Conservation (phyloP, 1,139 yeast species). For the Sugiyamaella castrensis region DNA sequence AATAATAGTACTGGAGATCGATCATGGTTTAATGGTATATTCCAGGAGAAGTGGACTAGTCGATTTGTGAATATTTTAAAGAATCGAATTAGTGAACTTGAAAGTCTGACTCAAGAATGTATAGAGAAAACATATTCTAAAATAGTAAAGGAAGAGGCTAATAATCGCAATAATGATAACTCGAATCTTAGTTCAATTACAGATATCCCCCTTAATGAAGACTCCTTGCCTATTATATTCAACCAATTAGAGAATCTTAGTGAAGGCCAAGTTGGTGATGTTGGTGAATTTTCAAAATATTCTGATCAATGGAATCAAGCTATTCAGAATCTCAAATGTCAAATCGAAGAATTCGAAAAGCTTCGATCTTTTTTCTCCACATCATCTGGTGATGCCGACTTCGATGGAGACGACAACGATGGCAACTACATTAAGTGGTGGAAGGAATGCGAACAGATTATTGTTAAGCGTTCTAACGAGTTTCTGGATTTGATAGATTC, state of each 20-base stretch:
- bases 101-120: background rate
- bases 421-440: conserved; percentile 20
- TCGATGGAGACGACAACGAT: conserved; percentile 14
- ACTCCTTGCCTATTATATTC: conserved; percentile 16
- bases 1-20: no score
- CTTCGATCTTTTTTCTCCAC: conserved; percentile 13
- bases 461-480: conserved; percentile 9
- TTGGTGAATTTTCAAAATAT: conserved; percentile 9
- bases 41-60: conserved; percentile 24
- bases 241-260: conserved; percentile 15
- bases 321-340: conserved; percentile 10
- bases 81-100: background rate
- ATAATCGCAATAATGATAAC: background rate
- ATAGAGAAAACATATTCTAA: background rate
- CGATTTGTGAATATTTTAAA: conserved; percentile 20
- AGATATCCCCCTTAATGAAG: conserved; percentile 11
- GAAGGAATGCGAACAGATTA: conserved; percentile 11
- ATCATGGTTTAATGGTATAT: conserved; percentile 20
- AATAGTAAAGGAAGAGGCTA: background rate
- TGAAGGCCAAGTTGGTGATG: conserved; percentile 19
- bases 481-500: conserved; percentile 6
- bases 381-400: conserved; percentile 5
- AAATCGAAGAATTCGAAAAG: conserved; percentile 17
- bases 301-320: conserved; percentile 20
- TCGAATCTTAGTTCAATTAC: background rate